Evolutionary conservation across 1,284 basidiomycete species (phyloP), one percentile per base, ranked within the genome.

Genomic region (Microbotryum silenes-acaulis): DNA sequence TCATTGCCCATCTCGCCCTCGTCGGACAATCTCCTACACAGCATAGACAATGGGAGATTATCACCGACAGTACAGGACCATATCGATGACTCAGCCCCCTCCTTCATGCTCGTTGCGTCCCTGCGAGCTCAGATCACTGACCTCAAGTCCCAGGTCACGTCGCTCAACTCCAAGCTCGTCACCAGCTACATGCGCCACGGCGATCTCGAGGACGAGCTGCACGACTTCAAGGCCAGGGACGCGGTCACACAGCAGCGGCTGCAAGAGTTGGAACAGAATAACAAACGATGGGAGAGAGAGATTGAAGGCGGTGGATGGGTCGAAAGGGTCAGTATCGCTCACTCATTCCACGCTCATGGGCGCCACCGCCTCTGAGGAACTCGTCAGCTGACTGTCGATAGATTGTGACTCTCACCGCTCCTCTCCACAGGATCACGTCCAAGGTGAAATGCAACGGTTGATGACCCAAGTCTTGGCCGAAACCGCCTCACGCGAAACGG

Each of bases 401-500:
- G 9, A 31, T 31, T 16, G 10, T 51, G 50, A 20, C 46, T 14
- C 57, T 27, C 8, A 21, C 27, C 21, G 14, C 27, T 18, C 8
- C 6, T 8, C 2, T 21, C n/a, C 8, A 23, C 86, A 91, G 74
- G 80, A 83, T 33, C 87, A 94, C 75, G 92, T 98, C 63, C 91
- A 88, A 21, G 77, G 84, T 9, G 96, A 98, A 77, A 86, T 98
- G 72, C 94, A 86, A 70, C 83, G 91, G 33, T 80, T 98, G 67
- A 97, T 97, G 84, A 89, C 94, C 70, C 87, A 86, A 56, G 86
- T 93, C 23, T 90, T 92, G 16, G 91, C 96, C 72, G 94, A 97
- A 77, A 91, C 93, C 23, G 85, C 89, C 4, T 84, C 87, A 68
- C 82, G 92, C 21, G 92, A 91, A 20, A 86, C 91, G 73, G 94